Evolutionary conservation across 2,329 filamentous ascomycete genomes (phyloP).

Genomic region (Ophiostoma sp.): DNA sequence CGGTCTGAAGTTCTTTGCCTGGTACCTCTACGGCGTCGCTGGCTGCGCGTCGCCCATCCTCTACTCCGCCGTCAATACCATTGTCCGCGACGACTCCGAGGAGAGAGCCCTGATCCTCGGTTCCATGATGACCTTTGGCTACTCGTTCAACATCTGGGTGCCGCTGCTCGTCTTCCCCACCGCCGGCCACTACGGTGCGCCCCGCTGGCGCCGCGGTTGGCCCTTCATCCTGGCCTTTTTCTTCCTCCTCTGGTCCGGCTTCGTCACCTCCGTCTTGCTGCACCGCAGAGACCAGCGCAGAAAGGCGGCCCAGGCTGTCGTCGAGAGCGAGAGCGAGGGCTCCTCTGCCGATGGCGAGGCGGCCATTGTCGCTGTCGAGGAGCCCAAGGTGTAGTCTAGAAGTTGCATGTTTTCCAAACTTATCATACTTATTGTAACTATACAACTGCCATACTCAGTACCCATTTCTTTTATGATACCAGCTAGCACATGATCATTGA

Average conservation of each 20-base stretch:
- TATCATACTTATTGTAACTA: no score
- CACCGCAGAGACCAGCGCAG: slow-evolving; percentile 28
- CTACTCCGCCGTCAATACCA: slow-evolving; percentile 41
- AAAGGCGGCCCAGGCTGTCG: neutral
- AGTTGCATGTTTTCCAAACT: neutral
- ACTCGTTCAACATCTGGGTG: slow-evolving; percentile 43
- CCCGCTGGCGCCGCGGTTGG: slow-evolving; percentile 46
- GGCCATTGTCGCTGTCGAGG: neutral
- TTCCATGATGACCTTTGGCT: slow-evolving; percentile 44
- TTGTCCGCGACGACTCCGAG: slow-evolving; percentile 38
- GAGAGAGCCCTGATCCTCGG: slow-evolving; percentile 39
- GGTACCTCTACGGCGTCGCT: slow-evolving; percentile 38
- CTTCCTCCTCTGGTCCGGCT: slow-evolving; percentile 40
- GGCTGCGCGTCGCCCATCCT: slow-evolving; percentile 40
- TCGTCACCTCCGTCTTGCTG: slow-evolving; percentile 36
- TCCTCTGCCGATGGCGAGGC: neutral
- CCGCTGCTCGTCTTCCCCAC: slow-evolving; percentile 41
- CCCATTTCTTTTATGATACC: no score
- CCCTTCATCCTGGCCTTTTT: slow-evolving; percentile 44
- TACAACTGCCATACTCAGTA: no score
- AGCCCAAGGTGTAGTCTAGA: neutral
- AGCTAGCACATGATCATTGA: no score
- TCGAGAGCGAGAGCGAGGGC: slow-evolving; percentile 9
- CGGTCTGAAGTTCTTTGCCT: slow-evolving; percentile 42
- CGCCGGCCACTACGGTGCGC: slow-evolving; percentile 38